Evolutionary conservation across 2,329 filamentous ascomycete species (phyloP), one percentile per base, ranked within the genome.

Genomic region (Ascochyta fabae): DNA sequence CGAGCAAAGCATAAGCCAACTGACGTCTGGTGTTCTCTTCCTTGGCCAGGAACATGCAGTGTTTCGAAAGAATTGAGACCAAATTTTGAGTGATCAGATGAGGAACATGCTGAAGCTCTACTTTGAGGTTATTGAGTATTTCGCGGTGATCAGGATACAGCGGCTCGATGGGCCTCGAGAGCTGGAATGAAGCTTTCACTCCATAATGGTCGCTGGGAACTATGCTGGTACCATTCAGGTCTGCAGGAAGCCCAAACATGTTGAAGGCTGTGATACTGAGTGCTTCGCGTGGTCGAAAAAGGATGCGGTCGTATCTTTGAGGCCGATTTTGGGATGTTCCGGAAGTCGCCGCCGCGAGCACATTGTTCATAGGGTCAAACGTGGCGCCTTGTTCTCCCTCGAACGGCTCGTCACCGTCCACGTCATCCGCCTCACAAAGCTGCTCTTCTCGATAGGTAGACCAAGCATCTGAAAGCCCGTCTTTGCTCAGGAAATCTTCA

Each of bases 361-460:
- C 68, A 62, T 90, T 90, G 6, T 73, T 73, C 2, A 73, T 73
- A 0, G 86, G 86, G 63, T 89, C 82, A 66, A 87, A 89, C 0
- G 87, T 90, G 3, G 86, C 84, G 1, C 86, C 87, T 57, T 85
- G 79, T 67, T 89, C 86, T 1, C 86, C 87, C 48, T 85, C 81
- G 27, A 80, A 81, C 0, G 79, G 58, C 15, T 80, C 75, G 10
- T 71, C 65, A 6, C 29, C 8, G 6, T 66, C 65, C 6, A 62
- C 58, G 13, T 65, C 56, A 19, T 70, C 65, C 0, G 65, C 69
- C 15, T 77, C 71, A 4, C 81, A 80, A 2, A 78, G 77, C 7
- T 73, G 73, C 38, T 80, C 76, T 0, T 81, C 67, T 16, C 79
- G 76, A 13, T 81, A 76, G 26, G 78, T 73, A 1, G 77, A 62